Evolutionary conservation across 179 eudicot genomes (phyloP).

Genomic region (Drosera spatulata): DNA sequence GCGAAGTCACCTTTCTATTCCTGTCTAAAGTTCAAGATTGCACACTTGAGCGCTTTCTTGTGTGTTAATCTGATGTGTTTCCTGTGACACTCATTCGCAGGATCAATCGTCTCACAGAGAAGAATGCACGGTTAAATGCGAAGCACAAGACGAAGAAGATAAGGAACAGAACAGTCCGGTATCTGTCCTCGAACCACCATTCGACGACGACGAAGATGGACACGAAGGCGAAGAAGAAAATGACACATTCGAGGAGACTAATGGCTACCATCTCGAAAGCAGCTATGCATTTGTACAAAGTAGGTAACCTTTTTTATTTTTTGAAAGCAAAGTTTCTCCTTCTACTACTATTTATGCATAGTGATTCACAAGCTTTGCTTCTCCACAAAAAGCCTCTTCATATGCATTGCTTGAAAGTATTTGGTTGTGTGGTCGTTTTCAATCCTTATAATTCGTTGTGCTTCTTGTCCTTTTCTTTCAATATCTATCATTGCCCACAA

Average conservation of each 20-base stretch:
- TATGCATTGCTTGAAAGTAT: neutral
- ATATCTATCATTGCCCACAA: neutral
- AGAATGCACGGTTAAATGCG: conserved; percentile 10
- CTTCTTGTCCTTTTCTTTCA: neutral
- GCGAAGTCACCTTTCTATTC: too few species aligned
- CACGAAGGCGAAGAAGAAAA: conserved; percentile 16
- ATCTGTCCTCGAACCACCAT: conserved; percentile 74
- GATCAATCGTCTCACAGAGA: conserved; percentile 19
- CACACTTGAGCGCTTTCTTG: too few species aligned
- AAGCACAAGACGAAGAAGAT: conserved; percentile 48
- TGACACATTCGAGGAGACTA: conserved; percentile 12
- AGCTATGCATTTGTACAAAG: conserved; percentile 75
- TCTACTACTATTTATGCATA: too few species aligned
- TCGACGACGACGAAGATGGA: conserved; percentile 51
- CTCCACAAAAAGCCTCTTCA: too few species aligned
- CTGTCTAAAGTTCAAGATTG: too few species aligned
- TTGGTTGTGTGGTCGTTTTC: neutral
- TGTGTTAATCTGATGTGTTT: too few species aligned
- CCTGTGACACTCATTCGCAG: conserved; percentile 10
- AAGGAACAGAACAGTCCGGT: conserved; percentile 90
- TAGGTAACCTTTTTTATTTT: conserved; percentile 23
- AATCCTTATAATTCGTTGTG: neutral
- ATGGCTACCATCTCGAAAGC: conserved; percentile 42
- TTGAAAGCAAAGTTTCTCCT: neutral
- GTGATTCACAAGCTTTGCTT: too few species aligned